These are phyloP conservation scores for Pythium dissotocum DNA, from an alignment of 352 stramenopile species.

Conservation along the genomic window DNA sequence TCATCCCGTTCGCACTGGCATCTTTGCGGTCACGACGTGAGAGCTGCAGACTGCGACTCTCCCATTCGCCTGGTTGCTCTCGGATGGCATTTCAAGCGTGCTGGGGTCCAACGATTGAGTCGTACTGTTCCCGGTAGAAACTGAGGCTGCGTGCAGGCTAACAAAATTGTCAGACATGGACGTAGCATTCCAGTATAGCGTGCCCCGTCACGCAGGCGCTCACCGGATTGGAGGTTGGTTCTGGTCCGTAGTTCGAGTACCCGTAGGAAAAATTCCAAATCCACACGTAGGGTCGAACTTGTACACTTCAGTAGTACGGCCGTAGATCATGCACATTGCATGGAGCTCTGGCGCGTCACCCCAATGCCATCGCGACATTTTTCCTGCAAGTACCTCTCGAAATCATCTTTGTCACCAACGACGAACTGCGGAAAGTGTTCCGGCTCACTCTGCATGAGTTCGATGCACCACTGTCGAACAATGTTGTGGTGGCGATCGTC, in stretches of 20 bases:
- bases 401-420: conserved; percentile 67
- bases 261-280: conserved; percentile 25
- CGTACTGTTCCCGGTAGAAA: conserved; percentile 93
- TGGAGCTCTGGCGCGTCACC: conserved; percentile 97
- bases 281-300: conserved; percentile 72
- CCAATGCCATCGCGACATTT: conserved; percentile 92
- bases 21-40: too few species aligned
- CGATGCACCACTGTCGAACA: conserved; percentile 89
- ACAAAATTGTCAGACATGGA: too few species aligned
- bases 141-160: conserved; percentile 51
- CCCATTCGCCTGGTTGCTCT: conserved; percentile 63
- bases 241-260: conserved; percentile 32
- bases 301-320: conserved; percentile 89
- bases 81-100: conserved; percentile 62
- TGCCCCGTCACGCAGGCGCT: not conserved
- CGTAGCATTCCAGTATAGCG: too few species aligned
- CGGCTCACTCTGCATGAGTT: conserved; percentile 95
- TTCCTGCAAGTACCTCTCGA: conserved; percentile 82
- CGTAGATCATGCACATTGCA: conserved; percentile 93
- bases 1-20: too few species aligned
- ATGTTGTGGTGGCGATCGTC: conserved; percentile 89
- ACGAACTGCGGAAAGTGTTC: conserved; percentile 93
- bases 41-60: conserved; percentile 15
- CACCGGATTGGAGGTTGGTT: conserved; percentile 75
- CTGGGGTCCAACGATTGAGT: conserved; percentile 73